Base-by-base conservation (phyloP, 73 alveolate genomes). In the Paramecium bursaria region DNA sequence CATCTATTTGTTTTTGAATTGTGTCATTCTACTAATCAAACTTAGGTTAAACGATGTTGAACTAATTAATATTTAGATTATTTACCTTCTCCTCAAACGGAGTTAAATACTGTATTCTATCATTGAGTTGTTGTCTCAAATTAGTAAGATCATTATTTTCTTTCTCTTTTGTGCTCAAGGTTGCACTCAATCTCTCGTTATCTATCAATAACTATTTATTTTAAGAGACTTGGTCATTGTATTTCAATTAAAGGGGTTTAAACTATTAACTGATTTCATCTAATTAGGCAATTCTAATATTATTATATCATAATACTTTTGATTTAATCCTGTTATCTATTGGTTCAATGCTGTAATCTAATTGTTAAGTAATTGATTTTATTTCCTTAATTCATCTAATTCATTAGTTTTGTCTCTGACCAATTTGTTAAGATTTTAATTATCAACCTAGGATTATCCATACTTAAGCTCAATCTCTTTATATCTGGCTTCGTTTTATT, bases 71-170 rank as follows among this genome's bases (percentile, higher is more conserved):
- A 57, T 57, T 29, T 10, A 26, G 1, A 27, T 27, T 13, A 57
- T 29, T 30, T 57, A 57, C 76, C 4, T 57, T 57, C 29, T 57
- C 76, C 33, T 57, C 76, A 27, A 57, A 57, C 33, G 76, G 76
- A 57, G 76, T 30, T 13, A 57, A 30, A 30, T 26, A 17, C 17
- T 57, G 49, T 30, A 57, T 57, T 50, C 33, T 26, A 23, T 57
- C 49, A 15, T 57, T 50, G 5, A 57, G 33, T 57, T 57, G 33
- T 27, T 48, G 76, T 23, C 27, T 27, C 33, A 57, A 29, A 57
- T 57, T 57, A 30, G 21, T 23, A 4, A 57, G 17, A 30, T 57
- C 76, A 57, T 57, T 30, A 5, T 14, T 30, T 57, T 57, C 76
- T 29, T 57, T n/a, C 0, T 19, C 19, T 57, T 57, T 57, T 31